Conservation (phyloP, 331 rosid genomes). For the Malus hybrid region DNA sequence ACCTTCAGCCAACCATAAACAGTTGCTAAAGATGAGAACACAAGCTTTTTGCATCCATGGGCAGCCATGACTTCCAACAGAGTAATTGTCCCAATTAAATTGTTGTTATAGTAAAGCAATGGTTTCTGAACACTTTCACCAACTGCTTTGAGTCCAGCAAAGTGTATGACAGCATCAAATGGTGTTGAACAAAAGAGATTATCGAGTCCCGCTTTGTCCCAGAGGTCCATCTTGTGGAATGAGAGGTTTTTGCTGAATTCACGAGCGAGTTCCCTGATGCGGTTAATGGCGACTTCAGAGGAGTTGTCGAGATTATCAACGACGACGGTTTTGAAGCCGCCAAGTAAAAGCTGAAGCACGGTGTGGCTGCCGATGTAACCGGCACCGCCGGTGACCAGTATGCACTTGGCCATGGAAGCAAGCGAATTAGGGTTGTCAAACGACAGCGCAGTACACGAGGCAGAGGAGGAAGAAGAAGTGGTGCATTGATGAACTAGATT, state of each 20-base stretch:
- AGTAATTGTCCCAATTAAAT: conserved; percentile 80
- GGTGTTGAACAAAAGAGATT: conserved; percentile 54
- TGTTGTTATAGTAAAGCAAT: conserved; percentile 71
- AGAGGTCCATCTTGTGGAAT: conserved; percentile 79
- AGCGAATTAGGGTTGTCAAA: background rate
- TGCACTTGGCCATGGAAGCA: conserved; percentile 32
- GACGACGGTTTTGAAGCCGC: conserved; percentile 61
- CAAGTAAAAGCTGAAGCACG: conserved; percentile 79
- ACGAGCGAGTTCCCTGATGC: conserved; percentile 75
- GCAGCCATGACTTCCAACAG: conserved; percentile 97
- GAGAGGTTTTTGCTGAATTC: conserved; percentile 61
- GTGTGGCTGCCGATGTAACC: conserved; percentile 97
- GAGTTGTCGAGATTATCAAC: conserved; percentile 89
- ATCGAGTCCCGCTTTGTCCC: conserved; percentile 73
- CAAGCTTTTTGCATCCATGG: conserved; percentile 94
- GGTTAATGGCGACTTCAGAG: conserved; percentile 40
- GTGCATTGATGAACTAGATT: too few species aligned
- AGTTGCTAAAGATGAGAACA: conserved; percentile 97
- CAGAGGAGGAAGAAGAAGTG: background rate
- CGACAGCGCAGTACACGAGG: background rate
- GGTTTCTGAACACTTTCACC: conserved; percentile 98
- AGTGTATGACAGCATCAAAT: conserved; percentile 93
- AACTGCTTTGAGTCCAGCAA: conserved; percentile 94
- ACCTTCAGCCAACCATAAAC: conserved; percentile 99
- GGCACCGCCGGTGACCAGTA: conserved; percentile 94